Evolutionary conservation across 495 filamentous ascomycete genomes (phyloP), one percentile per base, ranked within the genome.

Genomic region (Hypoxylon lienhwacheense): DNA sequence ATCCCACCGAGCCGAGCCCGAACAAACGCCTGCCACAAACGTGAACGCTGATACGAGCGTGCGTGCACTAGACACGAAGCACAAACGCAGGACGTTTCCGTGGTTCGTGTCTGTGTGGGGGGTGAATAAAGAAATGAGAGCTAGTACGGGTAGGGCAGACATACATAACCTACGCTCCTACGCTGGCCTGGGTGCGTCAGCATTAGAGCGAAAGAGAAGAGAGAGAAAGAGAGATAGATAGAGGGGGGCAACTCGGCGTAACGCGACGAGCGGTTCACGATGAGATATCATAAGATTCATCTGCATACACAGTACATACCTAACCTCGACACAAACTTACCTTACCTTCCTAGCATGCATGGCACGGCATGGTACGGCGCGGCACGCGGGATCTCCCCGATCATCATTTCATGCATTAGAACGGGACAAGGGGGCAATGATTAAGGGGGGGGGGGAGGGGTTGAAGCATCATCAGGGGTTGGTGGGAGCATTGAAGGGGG

Each of bases 401-500:
- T 16, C 28, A 47, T 46, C 20, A 29, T 43, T 32, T 44, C 26
- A 21, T 11, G 35, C n/a, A 21, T 3, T n/a, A 37, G 1, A 37
- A 37, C 17, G 35, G 35, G n/a, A 37, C 16, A 22, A 22, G 36
- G 37, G 44, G 7, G 37, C 36, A 24, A 31, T 35, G 29, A 21
- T 12, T 2, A n/a, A 8, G 21, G 37, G 8, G 10, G 3, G 19
- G 24, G 24, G 8, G 24, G 8, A 8, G 24, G 8, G 24, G 8
- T 4, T 5, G 24, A 8, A 26, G 52, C 47, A 55, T 61, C 40
- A 52, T 47, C 41, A 40, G 58, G 58, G 52, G 52, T 61, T 61
- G 14, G 37, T 45, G 42, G 53, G 53, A 61, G 58, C 58, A 48
- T 53, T 44, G 42, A n/a, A n/a, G n/a, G n/a, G n/a, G n/a, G n/a